phyloP scores from a whole-genome alignment of 139 green algal species.

The Astrephomene gubernaculifera region DNA sequence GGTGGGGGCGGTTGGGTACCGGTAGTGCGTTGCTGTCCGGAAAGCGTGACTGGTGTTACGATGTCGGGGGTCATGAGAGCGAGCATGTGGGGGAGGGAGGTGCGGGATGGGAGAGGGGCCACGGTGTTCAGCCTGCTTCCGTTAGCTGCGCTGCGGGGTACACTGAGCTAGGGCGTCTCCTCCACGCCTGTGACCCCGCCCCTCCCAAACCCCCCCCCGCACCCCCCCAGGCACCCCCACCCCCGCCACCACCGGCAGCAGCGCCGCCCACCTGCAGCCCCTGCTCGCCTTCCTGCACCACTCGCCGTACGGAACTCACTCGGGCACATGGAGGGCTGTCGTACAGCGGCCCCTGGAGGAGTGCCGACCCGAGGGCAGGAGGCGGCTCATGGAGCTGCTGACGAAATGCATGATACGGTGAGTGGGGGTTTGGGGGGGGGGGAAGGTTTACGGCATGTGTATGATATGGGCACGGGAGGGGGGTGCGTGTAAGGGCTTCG shows the following conservation, averaged over 20 bases:
- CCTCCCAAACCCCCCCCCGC: neutral
- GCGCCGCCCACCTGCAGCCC: constrained; percentile 81
- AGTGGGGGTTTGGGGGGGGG: neutral
- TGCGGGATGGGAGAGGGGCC: no score
- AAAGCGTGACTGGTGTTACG: neutral
- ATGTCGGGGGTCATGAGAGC: neutral
- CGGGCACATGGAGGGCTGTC: constrained; percentile 64
- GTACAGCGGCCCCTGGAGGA: constrained; percentile 81
- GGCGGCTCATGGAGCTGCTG: constrained; percentile 80
- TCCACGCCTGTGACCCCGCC: neutral
- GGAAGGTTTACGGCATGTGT: no score
- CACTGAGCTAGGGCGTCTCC: no score
- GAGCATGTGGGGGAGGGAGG: no score
- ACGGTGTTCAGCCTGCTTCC: no score
- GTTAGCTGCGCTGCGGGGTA: no score
- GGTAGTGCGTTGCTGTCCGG: neutral
- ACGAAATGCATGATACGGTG: constrained; percentile 80
- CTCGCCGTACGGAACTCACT: constrained; percentile 69
- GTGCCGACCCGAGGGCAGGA: constrained; percentile 47
- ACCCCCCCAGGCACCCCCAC: constrained; percentile 80
- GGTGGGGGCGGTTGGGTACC: neutral
- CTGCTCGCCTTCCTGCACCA: constrained; percentile 93
- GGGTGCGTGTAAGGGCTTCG: no score
- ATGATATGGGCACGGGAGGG: no score
- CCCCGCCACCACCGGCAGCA: constrained; percentile 51